Percentiles rank a stretch among this genome's conserved stretches.
Evolutionary conservation across 352 stramenopile species (phyloP).

Genomic region (Phytophthora uliginosa): DNA sequence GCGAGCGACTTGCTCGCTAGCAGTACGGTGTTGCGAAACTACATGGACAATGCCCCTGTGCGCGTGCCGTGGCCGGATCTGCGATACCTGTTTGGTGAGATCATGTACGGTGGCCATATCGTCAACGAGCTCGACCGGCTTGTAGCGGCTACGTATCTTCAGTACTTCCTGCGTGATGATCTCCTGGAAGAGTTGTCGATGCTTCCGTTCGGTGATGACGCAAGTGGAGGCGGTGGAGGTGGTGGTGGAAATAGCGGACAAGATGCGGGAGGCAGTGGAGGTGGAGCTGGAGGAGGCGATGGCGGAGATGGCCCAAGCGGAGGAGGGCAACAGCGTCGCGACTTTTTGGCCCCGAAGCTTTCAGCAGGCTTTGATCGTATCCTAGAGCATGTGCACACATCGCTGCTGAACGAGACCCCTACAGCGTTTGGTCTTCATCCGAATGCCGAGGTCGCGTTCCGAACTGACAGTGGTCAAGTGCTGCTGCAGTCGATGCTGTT

Average conservation of each 20-base stretch:
- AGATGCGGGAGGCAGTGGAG: slow-evolving; percentile 38
- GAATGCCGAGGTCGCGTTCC: slow-evolving; percentile 95
- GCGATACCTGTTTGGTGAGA: slow-evolving; percentile 90
- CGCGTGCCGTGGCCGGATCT: slow-evolving; percentile 93
- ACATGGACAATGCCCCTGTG: slow-evolving; percentile 93
- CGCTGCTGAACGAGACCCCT: slow-evolving; percentile 87
- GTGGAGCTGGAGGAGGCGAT: slow-evolving; percentile 16
- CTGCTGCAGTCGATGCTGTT: slow-evolving; percentile 87
- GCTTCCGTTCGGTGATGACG: slow-evolving; percentile 86
- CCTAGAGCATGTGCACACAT: slow-evolving; percentile 90
- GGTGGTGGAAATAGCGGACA: slow-evolving; percentile 23
- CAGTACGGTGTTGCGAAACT: slow-evolving; percentile 89
- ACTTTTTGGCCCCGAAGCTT: slow-evolving; percentile 83
- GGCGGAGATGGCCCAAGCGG: slow-evolving; percentile 29
- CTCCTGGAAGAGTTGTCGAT: slow-evolving; percentile 92
- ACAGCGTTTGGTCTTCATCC: slow-evolving; percentile 93
- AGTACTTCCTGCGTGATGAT: slow-evolving; percentile 91
- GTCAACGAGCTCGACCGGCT: slow-evolving; percentile 88
- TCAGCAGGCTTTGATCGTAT: slow-evolving; percentile 81
- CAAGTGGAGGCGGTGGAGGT: slow-evolving; percentile 32
- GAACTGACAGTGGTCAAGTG: slow-evolving; percentile 84
- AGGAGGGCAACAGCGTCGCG: slow-evolving; percentile 45
- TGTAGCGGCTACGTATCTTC: slow-evolving; percentile 85
- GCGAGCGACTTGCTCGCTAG: slow-evolving; percentile 88
- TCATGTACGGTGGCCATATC: slow-evolving; percentile 93